phyloP scores from a whole-genome alignment of 768 basidiomycete species.

The Leccinum longicurvipes region DNA sequence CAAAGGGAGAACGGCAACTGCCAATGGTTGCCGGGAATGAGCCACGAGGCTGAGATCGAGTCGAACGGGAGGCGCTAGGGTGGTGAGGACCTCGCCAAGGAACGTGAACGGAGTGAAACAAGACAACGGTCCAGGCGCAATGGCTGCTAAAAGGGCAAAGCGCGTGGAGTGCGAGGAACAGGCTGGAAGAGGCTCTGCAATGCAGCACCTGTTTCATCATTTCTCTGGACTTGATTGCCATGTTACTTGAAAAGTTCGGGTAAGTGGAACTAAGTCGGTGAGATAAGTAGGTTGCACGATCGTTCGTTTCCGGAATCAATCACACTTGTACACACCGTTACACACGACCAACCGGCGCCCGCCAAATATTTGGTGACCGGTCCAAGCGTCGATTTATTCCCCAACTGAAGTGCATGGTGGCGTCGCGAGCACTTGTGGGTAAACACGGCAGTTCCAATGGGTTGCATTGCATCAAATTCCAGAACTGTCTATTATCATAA shows the following conservation, averaged over 20 bases:
- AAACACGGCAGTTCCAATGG: not conserved
- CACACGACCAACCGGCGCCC: not conserved
- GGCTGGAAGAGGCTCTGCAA: not conserved
- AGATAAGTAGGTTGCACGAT: constrained; percentile 6
- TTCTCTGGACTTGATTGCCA: constrained; percentile 7
- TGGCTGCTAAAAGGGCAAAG: constrained; percentile 1
- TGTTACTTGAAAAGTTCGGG: constrained; percentile 3
- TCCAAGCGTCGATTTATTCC: not conserved
- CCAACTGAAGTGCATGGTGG: not conserved
- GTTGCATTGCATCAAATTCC: not conserved
- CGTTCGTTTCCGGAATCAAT: constrained; percentile 4
- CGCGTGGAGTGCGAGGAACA: not conserved
- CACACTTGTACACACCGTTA: too few species aligned
- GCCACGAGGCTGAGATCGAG: constrained; percentile 15
- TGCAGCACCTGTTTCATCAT: not conserved
- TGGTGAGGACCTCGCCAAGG: constrained; percentile 8
- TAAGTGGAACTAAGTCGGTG: constrained; percentile 7
- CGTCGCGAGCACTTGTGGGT: not conserved
- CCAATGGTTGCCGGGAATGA: not conserved
- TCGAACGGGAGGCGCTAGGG: not conserved
- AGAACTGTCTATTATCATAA: not conserved
- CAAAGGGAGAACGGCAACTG: constrained; percentile 3
- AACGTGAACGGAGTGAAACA: constrained; percentile 11
- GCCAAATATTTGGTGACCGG: constrained; percentile 7
- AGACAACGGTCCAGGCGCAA: not conserved